Evolutionary conservation across 1,284 basidiomycete species (phyloP).

Genomic region (Ceratobasidium theobromae): DNA sequence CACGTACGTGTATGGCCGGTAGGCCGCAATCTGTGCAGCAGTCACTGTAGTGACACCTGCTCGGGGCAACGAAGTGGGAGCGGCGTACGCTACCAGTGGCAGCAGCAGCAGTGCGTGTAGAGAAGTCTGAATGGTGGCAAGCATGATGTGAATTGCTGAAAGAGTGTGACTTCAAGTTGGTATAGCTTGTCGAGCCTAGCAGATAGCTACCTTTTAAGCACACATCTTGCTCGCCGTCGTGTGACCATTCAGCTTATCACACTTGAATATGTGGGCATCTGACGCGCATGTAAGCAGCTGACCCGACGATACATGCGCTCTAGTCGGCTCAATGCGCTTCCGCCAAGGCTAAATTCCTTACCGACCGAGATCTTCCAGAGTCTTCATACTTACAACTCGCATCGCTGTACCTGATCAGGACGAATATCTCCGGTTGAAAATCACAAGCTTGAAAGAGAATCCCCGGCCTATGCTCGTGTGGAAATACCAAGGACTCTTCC

Average conservation of each 20-base stretch:
- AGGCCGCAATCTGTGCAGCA: background rate
- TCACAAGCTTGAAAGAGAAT: background rate
- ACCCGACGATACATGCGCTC: background rate
- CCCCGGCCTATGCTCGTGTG: background rate
- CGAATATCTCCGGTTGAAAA: background rate
- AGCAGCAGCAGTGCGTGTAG: background rate
- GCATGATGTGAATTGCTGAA: background rate
- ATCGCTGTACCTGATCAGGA: background rate
- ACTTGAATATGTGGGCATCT: background rate
- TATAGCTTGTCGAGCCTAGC: no score
- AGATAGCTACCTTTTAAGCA: no score
- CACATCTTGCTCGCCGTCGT: background rate
- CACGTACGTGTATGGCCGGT: background rate
- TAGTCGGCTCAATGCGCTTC: background rate
- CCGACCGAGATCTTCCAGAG: background rate
- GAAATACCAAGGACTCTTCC: background rate
- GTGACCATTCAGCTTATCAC: background rate
- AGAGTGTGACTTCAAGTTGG: no score
- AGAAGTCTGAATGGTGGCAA: background rate
- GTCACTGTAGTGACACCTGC: conserved; percentile 5
- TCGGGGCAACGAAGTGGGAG: background rate
- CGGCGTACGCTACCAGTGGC: background rate
- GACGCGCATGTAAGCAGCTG: background rate
- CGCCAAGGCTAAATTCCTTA: background rate
- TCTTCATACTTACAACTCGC: background rate